phyloP scores from a whole-genome alignment of 495 filamentous ascomycete species.

The Parachaetomium inaequale region DNA sequence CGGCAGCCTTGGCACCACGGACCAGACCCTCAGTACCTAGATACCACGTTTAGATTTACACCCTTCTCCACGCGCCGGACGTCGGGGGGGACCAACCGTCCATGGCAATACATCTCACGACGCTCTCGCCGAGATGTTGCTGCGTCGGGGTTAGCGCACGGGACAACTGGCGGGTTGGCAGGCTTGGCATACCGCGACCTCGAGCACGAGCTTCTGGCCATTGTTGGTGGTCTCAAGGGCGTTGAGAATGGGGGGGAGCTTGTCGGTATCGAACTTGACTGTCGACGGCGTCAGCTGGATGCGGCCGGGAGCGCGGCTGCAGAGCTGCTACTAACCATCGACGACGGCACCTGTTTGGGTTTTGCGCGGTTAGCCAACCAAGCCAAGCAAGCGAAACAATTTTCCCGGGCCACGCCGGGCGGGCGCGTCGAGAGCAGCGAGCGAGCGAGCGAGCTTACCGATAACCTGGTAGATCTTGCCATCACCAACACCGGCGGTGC shows the following conservation, averaged over 20 bases:
- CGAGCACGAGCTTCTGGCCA: constrained; percentile 91
- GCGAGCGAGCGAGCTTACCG: constrained; percentile 29
- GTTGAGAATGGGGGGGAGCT: constrained; percentile 96
- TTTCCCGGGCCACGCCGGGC: constrained; percentile 12
- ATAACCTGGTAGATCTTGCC: constrained; percentile 82
- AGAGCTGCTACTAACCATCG: constrained; percentile 55
- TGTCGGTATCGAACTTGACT: constrained; percentile 91
- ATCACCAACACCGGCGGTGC: constrained; percentile 57
- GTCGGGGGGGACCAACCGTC: constrained; percentile 71
- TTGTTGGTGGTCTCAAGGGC: constrained; percentile 86
- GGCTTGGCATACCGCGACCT: constrained; percentile 78
- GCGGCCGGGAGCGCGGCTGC: not conserved
- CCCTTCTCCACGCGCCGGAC: constrained; percentile 23
- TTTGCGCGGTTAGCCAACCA: constrained; percentile 36
- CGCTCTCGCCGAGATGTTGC: constrained; percentile 99
- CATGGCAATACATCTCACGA: constrained; percentile 99
- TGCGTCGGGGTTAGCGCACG: constrained; percentile 48
- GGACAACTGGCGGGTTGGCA: not conserved
- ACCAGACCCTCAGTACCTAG: constrained; percentile 98
- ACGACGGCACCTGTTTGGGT: constrained; percentile 63
- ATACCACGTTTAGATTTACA: constrained; percentile 23
- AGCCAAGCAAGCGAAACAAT: constrained; percentile 23
- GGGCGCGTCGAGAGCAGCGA: not conserved
- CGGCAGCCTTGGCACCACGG: constrained; percentile 76
- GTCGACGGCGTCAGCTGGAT: constrained; percentile 27